Evolutionary conservation across 163 green algal species (phyloP).

Genomic region (Botryococcus braunii): DNA sequence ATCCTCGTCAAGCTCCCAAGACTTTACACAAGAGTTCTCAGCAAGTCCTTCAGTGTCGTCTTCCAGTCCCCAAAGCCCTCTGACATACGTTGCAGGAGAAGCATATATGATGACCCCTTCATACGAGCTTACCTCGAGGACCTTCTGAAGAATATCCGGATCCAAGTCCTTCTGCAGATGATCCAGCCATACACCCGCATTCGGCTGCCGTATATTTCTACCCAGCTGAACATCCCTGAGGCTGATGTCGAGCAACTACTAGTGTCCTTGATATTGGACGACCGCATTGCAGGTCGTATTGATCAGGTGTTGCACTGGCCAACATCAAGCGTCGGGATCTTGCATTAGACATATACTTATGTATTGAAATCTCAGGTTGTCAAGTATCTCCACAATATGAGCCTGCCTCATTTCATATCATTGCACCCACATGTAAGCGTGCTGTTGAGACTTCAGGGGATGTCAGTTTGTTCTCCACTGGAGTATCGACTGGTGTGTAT

Average conservation of each 20-base stretch:
- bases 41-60: no score
- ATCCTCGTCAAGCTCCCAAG: no score
- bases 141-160: constrained; percentile 88
- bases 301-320: constrained; percentile 67
- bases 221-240: constrained; percentile 78
- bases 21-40: no score
- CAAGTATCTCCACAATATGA: neutral
- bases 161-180: constrained; percentile 68
- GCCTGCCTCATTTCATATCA: neutral
- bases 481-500: neutral
- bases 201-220: constrained; percentile 75
- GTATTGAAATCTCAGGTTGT: neutral
- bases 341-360: neutral
- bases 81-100: constrained; percentile 51
- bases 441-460: neutral
- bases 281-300: constrained; percentile 74
- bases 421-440: neutral
- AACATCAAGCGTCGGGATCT: neutral
- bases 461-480: neutral
- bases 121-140: constrained; percentile 92
- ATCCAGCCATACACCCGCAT: constrained; percentile 86
- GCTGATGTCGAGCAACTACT: constrained; percentile 88
- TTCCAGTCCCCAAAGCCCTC: no score
- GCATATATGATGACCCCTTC: constrained; percentile 93
- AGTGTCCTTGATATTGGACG: constrained; percentile 90